Evolutionary conservation across 345 rosid genomes (phyloP).

Genomic region (Salix arbutifolia): DNA sequence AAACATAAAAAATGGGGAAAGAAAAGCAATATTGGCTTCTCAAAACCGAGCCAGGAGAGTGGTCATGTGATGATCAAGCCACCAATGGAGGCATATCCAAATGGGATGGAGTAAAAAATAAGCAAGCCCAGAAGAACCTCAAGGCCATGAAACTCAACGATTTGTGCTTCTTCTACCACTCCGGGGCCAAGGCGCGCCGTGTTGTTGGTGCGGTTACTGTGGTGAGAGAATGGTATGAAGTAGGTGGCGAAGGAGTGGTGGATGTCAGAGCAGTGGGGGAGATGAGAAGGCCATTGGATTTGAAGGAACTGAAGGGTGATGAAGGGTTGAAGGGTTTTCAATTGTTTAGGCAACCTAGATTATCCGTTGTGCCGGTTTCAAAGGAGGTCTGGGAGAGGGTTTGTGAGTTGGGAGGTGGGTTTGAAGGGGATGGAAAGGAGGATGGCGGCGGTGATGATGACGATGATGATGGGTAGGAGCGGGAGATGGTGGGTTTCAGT

Average conservation of each 20-base stretch:
- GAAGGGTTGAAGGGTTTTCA: slow-evolving; percentile 57
- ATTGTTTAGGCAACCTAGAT: slow-evolving; percentile 74
- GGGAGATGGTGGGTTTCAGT: not conserved
- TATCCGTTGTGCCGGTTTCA: slow-evolving; percentile 79
- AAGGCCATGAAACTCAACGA: slow-evolving; percentile 68
- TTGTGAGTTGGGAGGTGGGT: slow-evolving; percentile 84
- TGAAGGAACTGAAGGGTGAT: slow-evolving; percentile 73
- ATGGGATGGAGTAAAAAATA: slow-evolving; percentile 96
- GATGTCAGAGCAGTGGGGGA: slow-evolving; percentile 76
- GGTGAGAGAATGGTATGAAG: slow-evolving; percentile 58
- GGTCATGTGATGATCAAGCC: slow-evolving; percentile 97
- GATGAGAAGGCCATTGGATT: slow-evolving; percentile 68
- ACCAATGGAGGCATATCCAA: slow-evolving; percentile 59
- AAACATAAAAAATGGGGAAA: slow-evolving; percentile 18
- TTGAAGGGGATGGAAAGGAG: slow-evolving; percentile 53
- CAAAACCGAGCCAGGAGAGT: slow-evolving; percentile 89
- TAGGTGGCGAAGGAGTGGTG: slow-evolving; percentile 43
- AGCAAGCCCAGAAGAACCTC: slow-evolving; percentile 81
- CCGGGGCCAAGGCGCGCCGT: slow-evolving; percentile 65
- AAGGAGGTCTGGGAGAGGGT: slow-evolving; percentile 53
- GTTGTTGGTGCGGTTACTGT: slow-evolving; percentile 78
- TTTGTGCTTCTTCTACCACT: slow-evolving; percentile 93
- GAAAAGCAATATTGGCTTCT: slow-evolving; percentile 64
- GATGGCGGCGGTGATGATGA: not conserved
- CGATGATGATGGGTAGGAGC: not conserved